Evolutionary conservation across 2,329 filamentous ascomycete genomes (phyloP).

Genomic region (Pezicula radicicola): DNA sequence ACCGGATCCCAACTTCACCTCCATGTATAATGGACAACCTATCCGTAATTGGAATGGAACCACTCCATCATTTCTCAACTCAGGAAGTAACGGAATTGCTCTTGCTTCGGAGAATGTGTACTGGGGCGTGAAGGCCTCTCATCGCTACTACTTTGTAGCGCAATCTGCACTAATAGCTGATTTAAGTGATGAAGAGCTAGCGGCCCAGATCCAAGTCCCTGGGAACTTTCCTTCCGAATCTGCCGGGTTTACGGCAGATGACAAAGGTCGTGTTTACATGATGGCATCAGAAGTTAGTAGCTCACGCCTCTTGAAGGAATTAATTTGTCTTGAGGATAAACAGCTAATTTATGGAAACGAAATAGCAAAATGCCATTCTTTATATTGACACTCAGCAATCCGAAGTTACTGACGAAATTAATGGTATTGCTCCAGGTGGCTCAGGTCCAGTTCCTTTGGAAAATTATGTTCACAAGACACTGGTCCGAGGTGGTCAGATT

Average conservation of each 20-base stretch:
- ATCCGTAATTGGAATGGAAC: neutral
- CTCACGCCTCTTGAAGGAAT: neutral
- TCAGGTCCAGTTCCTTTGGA: neutral
- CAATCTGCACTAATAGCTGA: neutral
- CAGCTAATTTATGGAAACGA: neutral
- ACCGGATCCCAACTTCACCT: neutral
- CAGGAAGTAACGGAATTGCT: neutral
- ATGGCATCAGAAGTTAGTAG: neutral
- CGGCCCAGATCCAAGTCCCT: neutral
- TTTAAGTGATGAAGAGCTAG: neutral
- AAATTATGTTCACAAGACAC: neutral
- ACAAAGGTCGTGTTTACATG: neutral
- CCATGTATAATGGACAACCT: neutral
- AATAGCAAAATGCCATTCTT: neutral
- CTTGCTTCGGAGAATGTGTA: neutral
- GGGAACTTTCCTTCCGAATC: neutral
- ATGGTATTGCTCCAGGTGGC: neutral
- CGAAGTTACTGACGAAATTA: neutral
- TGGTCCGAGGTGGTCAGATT: neutral
- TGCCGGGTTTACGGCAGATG: neutral
- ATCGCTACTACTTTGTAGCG: neutral
- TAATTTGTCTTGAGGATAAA: neutral
- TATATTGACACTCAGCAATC: neutral
- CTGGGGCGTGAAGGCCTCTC: neutral
- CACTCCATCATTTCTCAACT: neutral